Percentiles rank a stretch among this genome's conserved stretches.
Conservation (phyloP, 2,329 filamentous ascomycete genomes). For the Fusarium incarnatum region DNA sequence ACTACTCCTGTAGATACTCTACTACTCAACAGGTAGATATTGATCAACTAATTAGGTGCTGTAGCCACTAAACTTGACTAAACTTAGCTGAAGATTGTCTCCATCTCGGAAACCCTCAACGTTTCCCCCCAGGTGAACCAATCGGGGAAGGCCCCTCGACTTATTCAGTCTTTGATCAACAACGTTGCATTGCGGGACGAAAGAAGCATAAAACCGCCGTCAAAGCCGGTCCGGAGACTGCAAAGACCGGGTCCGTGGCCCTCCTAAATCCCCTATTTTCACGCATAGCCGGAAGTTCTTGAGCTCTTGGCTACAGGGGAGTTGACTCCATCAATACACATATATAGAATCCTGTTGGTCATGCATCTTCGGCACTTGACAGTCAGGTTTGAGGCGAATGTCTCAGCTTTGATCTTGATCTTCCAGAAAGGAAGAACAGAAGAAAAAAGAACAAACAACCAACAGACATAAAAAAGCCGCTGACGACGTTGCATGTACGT, state of each 20-base stretch:
- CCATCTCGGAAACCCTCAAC: neutral
- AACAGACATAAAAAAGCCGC: neutral
- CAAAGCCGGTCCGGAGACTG: neutral
- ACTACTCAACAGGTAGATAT: neutral
- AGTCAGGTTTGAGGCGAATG: neutral
- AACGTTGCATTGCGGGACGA: neutral
- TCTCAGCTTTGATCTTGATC: neutral
- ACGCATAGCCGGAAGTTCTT: neutral
- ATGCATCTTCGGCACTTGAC: neutral
- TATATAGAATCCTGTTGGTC: neutral
- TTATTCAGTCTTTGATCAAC: neutral
- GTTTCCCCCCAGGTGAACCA: neutral
- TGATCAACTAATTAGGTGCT: neutral
- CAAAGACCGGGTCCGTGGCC: neutral
- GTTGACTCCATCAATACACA: neutral
- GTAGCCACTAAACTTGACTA: neutral
- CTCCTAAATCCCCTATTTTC: neutral
- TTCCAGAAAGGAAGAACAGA: neutral
- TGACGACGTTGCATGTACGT: neutral
- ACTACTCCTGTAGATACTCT: neutral
- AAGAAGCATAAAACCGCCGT: neutral
- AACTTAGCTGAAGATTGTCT: neutral
- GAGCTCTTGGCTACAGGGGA: neutral
- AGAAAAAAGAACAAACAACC: neutral
- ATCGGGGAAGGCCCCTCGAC: conserved; percentile 1